Evolutionary conservation across 116 monocot species (phyloP), one percentile per base, ranked within the genome.

Genomic region (Papilionanthe hybrid): DNA sequence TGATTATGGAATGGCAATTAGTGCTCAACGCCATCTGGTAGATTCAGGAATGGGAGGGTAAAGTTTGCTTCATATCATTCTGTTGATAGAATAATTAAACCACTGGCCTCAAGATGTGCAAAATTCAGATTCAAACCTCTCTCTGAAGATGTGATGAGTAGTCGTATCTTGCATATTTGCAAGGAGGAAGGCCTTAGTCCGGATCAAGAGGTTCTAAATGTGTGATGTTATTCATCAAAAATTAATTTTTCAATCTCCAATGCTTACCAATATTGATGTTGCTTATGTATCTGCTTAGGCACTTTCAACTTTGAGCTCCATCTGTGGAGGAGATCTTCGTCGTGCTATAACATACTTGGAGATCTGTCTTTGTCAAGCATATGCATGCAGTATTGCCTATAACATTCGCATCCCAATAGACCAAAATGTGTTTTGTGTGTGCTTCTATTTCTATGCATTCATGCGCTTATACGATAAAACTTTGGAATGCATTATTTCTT

Each of bases 31-130:
- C n/a, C n/a, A n/a, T n/a, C n/a, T n/a, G n/a, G n/a, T n/a, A n/a
- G n/a, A n/a, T n/a, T n/a, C n/a, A n/a, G n/a, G n/a, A n/a, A n/a
- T n/a, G n/a, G n/a, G n/a, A n/a, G n/a, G n/a, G n/a, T n/a, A n/a
- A 25, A 25, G 13, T 13, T 75, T 49, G 19, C 65, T 71, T 84
- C 55, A 25, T 48, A 30, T 79, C 28, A 19, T 13, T 50, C 42
- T 76, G 5, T 55, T 45, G 82, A 47, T 75, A 98, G 98, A 89
- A 98, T 98, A 19, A 98, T 98, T 75, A 95, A 94, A 78, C 98
- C 98, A 76, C 94, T 98, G 83, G 95, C 95, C 63, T 98, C 98
- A 44, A 90, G 98, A 90, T 98, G 98, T 85, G 98, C 98, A 50
- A 98, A 98, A 72, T 98, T 98, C 65, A 93, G 98, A 72, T 98